These are phyloP conservation scores for Gnomoniopsis smithogilvyi DNA, from an alignment of 2,329 filamentous ascomycete genomes.

Conservation along the genomic window DNA sequence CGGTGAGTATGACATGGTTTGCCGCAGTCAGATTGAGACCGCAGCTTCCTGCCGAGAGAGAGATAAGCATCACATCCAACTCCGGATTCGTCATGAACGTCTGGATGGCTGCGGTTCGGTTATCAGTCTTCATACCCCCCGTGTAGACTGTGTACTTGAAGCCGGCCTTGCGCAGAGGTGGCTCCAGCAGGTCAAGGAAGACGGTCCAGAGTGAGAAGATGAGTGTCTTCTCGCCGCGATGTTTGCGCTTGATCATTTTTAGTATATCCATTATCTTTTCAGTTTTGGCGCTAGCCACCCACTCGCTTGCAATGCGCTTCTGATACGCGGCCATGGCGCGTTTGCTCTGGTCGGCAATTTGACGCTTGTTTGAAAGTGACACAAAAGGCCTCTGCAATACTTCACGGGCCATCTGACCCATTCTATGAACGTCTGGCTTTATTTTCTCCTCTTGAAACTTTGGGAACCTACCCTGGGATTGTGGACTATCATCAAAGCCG, in stretches of 20 bases:
- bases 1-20: conserved; percentile 78
- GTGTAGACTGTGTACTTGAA: conserved; percentile 29
- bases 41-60: conserved; percentile 73
- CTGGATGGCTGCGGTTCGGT: conserved; percentile 60
- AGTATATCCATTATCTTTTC: conserved; percentile 30
- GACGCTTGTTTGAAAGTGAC: conserved; percentile 25
- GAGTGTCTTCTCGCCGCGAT: conserved; percentile 28
- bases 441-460: no score
- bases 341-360: conserved; percentile 21
- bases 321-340: conserved; percentile 26
- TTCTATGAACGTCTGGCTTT: no score
- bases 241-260: conserved; percentile 20
- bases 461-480: no score
- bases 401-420: conserved; percentile 9
- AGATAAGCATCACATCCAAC: conserved; percentile 66
- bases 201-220: conserved; percentile 32
- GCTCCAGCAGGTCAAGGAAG: conserved; percentile 31
- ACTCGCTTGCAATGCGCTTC: conserved; percentile 24
- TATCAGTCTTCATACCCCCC: conserved; percentile 23
- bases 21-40: conserved; percentile 79
- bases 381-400: no score
- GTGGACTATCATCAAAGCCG: no score
- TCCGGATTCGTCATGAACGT: conserved; percentile 54
- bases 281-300: conserved; percentile 29
- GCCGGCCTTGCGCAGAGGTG: conserved; percentile 26